phyloP scores from a whole-genome alignment of 176 grass and related monocot species.

The Triticum dicoccoides region DNA sequence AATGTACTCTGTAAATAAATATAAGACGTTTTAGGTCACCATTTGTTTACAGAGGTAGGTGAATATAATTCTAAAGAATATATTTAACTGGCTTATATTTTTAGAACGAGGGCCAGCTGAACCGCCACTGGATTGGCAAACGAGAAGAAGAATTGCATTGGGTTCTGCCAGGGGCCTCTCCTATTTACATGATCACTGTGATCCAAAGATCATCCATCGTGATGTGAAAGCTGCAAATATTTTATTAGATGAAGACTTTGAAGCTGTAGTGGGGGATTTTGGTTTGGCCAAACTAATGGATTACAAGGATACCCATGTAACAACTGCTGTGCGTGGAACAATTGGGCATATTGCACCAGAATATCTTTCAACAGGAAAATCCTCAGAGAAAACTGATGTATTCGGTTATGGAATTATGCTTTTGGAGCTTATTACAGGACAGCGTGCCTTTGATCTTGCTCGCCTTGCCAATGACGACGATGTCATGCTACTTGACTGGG shows the following conservation, averaged over 20 bases:
- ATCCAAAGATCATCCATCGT: constrained; percentile 49
- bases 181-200: constrained; percentile 70
- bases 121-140: constrained; percentile 80
- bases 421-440: constrained; percentile 91
- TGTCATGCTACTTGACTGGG: constrained; percentile 94
- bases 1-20: neutral
- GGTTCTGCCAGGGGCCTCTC: constrained; percentile 81
- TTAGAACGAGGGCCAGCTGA: constrained; percentile 69
- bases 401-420: constrained; percentile 94
- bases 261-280: constrained; percentile 88
- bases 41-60: neutral
- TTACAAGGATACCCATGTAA: constrained; percentile 97
- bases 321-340: constrained; percentile 84
- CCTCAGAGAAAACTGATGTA: constrained; percentile 89
- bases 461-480: constrained; percentile 89
- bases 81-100: constrained; percentile 8
- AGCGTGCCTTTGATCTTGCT: constrained; percentile 88
- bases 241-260: constrained; percentile 79
- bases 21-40: too few relatives aligned
- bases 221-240: constrained; percentile 94
- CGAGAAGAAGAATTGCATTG: constrained; percentile 68
- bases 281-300: constrained; percentile 89
- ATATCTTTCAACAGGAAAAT: constrained; percentile 89
- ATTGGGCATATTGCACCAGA: constrained; percentile 93
- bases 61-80: neutral